A percentile compares a stretch with the other conserved stretches of the same genome.
Conservation (phyloP, 148 eudicot genomes). For the Drosera capensis region DNA sequence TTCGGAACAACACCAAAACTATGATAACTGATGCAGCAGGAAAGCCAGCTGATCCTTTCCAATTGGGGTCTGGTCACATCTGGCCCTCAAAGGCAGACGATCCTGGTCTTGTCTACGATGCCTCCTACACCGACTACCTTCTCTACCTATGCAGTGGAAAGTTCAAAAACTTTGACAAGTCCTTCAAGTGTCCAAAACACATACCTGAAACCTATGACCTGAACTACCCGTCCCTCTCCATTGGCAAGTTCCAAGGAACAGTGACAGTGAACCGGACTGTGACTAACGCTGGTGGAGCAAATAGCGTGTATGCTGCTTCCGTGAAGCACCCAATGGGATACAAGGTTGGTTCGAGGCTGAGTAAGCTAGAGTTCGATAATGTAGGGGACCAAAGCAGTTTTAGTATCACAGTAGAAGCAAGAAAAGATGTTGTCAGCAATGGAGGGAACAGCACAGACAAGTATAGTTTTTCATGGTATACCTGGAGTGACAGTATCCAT, state of each 20-base stretch:
- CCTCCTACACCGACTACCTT: slow-evolving; percentile 64
- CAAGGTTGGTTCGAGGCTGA: slow-evolving; percentile 33
- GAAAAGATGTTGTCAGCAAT: background rate
- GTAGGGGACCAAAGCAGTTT: slow-evolving; percentile 50
- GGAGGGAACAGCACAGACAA: slow-evolving; percentile 3
- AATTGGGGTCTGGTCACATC: slow-evolving; percentile 75
- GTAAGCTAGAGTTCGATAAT: slow-evolving; percentile 24
- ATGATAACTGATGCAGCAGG: slow-evolving; percentile 46
- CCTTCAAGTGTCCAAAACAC: slow-evolving; percentile 42
- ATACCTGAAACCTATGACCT: slow-evolving; percentile 26
- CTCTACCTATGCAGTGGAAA: slow-evolving; percentile 50
- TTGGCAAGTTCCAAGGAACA: slow-evolving; percentile 36
- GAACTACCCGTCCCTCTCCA: slow-evolving; percentile 63
- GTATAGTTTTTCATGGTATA: slow-evolving; percentile 48
- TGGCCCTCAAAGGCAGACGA: slow-evolving; percentile 68
- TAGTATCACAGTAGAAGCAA: slow-evolving; percentile 33
- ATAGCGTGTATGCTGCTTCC: slow-evolving; percentile 28
- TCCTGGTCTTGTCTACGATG: slow-evolving; percentile 81
- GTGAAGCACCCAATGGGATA: slow-evolving; percentile 46
- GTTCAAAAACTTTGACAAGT: slow-evolving; percentile 15
- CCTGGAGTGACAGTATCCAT: slow-evolving; percentile 60
- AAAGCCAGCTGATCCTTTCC: slow-evolving; percentile 50
- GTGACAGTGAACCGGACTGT: slow-evolving; percentile 37
- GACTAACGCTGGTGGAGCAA: slow-evolving; percentile 44
- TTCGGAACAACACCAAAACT: slow-evolving; percentile 30